Base-by-base conservation (phyloP, 306 rosid genomes). In the Glycyrrhiza uralensis region DNA sequence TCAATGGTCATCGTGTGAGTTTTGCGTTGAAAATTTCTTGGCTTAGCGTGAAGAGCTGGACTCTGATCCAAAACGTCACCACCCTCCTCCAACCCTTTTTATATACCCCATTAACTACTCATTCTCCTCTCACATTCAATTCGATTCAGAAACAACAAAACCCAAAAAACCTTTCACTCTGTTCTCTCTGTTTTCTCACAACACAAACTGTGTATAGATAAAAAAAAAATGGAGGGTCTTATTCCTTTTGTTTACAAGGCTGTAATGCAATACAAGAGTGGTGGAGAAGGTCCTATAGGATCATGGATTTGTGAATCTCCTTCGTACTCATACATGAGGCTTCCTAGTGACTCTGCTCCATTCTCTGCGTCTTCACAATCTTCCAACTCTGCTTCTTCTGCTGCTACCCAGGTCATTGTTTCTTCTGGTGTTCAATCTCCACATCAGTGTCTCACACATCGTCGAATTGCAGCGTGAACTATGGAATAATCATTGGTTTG, bases 171-270 rank as follows among this genome's bases (percentile, higher is more conserved):
- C 36, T n/a, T 57, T 26, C 42, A 10, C 15, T 60, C 32, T 4
- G n/a, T 55, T 55, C 62, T 26, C 51, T 52, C 65, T 42, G 32
- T 17, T 29, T 29, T 58, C 52, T 62, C n/a, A n/a, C n/a, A n/a
- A n/a, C 68, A 30, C 47, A 18, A 57, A 1, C 24, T 13, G 7
- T n/a, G n/a, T 13, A n/a, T 2, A 35, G 35, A 23, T 7, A 12
- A 12, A 32, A 17, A 29, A 23, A 33, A 39, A 74, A 93, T 92
- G 98, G 98, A 93, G 83, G 98, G 98, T 71, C 83, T 93, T 12
- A 90, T 93, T 76, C 98, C 98, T 32, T 84, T 87, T 39, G 96
- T 93, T 22, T 93, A 93, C 85, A 88, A 36, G 72, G 90, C 95
- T 0, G 82, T 93, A 17, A 81, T 87, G 49, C 96, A 93, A 26